Base-by-base conservation (phyloP, 805 yeast species). In the Candida silvicultrix region DNA sequence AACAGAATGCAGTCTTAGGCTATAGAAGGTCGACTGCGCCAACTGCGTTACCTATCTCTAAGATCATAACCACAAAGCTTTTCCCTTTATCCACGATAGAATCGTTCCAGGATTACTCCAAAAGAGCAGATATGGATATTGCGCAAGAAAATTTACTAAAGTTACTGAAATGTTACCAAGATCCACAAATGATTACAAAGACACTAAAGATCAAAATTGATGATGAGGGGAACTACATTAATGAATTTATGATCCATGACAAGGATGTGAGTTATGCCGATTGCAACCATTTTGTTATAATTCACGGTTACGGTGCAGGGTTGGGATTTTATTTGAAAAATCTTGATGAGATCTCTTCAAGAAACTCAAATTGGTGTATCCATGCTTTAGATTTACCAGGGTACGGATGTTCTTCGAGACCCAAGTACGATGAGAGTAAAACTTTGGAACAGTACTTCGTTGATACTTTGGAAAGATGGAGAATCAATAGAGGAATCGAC, bases 251-350 rank as follows among this genome's bases (percentile, higher is more conserved):
- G 49, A 75, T 90, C 29, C 68, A 68, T 39, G 78, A 82, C 50
- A 71, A 72, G 47, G 67, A 67, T 41, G 68, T 69, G 31, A 62
- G 61, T 42, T 47, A 32, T 36, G 50, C 45, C 36, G 31, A 38
- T 10, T 45, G 63, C 42, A 67, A 67, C 53, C 77, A 85, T 63
- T 63, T 89, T 21, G 88, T 94, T 0, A 68, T 92, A 43, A 71
- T 92, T 12, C 99, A 92, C 64, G 99, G 99, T 0, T 92, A 92
- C 59, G 98, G 97, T 3, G 97, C 98, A 0, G 94, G 96, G 1
- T 67, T 89, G 23, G 98, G 96, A 0, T 82, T 89, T 53, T 94
- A 83, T 56, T 67, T 84, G 45, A 83, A 82, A 55, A 92, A 89
- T 63, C 75, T 86, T 48, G 85, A 83, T 49, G 69, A 67, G 3